Conservation (phyloP, 805 yeast species). For the Peterozyma xylosa region DNA sequence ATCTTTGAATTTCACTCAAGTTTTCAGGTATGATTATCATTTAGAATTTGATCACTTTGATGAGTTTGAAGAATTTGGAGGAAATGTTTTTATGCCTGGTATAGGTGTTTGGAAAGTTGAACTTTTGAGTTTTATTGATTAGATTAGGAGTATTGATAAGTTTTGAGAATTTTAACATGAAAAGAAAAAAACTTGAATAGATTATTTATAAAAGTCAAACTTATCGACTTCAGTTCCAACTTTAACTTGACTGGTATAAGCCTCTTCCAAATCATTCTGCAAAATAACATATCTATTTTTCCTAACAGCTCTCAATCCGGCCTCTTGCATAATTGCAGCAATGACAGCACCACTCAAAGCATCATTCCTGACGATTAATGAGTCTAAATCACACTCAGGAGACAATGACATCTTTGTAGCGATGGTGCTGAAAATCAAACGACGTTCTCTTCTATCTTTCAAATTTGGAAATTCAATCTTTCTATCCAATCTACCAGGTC, state of each 20-base stretch:
- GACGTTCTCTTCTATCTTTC: conserved; percentile 96
- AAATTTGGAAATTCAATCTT: conserved; percentile 96
- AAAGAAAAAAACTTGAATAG: not conserved
- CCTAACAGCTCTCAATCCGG: conserved; percentile 97
- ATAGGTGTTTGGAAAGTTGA: conserved; percentile 40
- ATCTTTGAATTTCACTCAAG: conserved; percentile 7
- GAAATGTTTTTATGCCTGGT: conserved; percentile 51
- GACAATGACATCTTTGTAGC: conserved; percentile 97
- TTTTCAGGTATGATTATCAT: conserved; percentile 39
- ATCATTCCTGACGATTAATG: conserved; percentile 90
- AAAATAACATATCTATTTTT: conserved; percentile 95
- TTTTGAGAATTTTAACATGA: not conserved
- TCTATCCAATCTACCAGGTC: conserved; percentile 98
- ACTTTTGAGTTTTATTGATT: not conserved
- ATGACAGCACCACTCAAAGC: conserved; percentile 96
- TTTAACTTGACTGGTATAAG: conserved; percentile 94
- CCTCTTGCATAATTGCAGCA: conserved; percentile 99
- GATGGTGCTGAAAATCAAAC: conserved; percentile 90
- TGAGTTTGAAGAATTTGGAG: conserved; percentile 24
- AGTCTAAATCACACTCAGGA: conserved; percentile 95
- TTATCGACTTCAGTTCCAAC: conserved; percentile 93
- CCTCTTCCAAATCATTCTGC: conserved; percentile 96
- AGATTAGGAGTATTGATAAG: not conserved
- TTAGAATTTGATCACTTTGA: conserved; percentile 74
- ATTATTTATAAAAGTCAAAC: conserved; percentile 89